Evolutionary conservation across 306 rosid species (phyloP).

Genomic region (Lablab purpureus): DNA sequence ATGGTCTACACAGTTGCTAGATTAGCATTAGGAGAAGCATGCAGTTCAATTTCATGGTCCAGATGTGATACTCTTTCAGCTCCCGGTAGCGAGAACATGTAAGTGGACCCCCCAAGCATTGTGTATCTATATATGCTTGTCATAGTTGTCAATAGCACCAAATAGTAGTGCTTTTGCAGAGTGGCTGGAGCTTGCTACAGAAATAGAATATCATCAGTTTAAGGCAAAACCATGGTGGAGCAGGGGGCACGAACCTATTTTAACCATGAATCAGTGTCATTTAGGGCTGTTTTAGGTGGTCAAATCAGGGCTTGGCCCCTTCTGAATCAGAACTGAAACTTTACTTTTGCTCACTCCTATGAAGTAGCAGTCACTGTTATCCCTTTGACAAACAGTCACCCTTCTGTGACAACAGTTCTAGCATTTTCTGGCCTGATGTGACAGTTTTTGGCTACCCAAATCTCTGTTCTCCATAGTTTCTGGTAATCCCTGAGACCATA

Average conservation of each 20-base stretch:
- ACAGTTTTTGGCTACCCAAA: not conserved
- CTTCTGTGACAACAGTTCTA: not conserved
- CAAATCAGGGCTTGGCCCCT: not conserved
- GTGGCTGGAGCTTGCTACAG: slow-evolving; percentile 5
- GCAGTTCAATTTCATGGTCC: slow-evolving; percentile 70
- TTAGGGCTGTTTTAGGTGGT: not conserved
- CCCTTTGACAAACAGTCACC: not conserved
- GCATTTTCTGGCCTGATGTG: not conserved
- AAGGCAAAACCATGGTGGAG: not conserved
- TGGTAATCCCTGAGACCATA: not conserved
- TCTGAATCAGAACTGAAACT: not conserved
- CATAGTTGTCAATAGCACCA: not conserved
- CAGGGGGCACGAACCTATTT: not conserved
- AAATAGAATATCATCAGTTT: not conserved
- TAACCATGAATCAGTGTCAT: not conserved
- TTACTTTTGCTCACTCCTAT: not conserved
- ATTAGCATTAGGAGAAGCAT: slow-evolving; percentile 76
- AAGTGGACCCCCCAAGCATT: slow-evolving; percentile 30
- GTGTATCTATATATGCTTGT: not conserved
- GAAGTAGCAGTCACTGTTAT: not conserved
- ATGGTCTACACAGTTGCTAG: slow-evolving; percentile 72
- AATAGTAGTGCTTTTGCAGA: not conserved
- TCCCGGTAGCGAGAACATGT: slow-evolving; percentile 61
- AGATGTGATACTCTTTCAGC: slow-evolving; percentile 50
- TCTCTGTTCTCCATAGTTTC: not conserved